Base-by-base conservation (phyloP, 2,329 filamentous ascomycete genomes). In the Pyrenophora teres region DNA sequence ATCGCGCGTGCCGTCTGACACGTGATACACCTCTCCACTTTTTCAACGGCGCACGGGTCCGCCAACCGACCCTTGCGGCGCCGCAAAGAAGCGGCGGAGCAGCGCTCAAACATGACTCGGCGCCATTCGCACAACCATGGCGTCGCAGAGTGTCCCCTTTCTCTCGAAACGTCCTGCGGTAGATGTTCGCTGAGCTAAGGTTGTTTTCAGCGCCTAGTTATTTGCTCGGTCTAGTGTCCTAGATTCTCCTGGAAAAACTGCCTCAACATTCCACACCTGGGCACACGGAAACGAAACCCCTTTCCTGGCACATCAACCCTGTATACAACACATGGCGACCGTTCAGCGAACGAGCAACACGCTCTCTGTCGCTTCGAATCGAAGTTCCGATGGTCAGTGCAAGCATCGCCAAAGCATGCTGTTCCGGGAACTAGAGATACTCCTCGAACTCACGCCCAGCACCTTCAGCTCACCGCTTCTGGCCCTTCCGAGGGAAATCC, bases 361-460 rank as follows among this genome's bases (percentile, higher is more conserved):
- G 40, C 56, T 67, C 27, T 67, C 66, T 4, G 41, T 63, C n/a
- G 38, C 61, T 18, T 68, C 67, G 43, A 56, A 58, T 30, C 46
- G 57, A 25, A 68, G 65, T 50, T 50, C 57, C 1, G 64, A 67
- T 32, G 68, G 67, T 6, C 60, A 61, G 23, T 68, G 67, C 45
- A 47, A 54, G n/a, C 49, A 66, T 6, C 70, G 70, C 25, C 70
- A 73, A 52, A 70, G 66, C 32, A 59, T 67, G 35, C 67, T 73
- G 21, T 60, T 65, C 39, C 60, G 70, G 37, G 69, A 73, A 37
- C 58, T 73, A 9, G 70, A 72, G 41, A 50, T 69, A 10, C 56
- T 73, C 5, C 63, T 73, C 9, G 66, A 73, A 50, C 58, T 72
- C n/a, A 67, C 62, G 5, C 69, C 70, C 7, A 63, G 68, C 44